Percentiles rank a stretch among this genome's conserved stretches.
phyloP scores from a whole-genome alignment of 2,329 filamentous ascomycete genomes.

The Alternaria angustiovoidea region DNA sequence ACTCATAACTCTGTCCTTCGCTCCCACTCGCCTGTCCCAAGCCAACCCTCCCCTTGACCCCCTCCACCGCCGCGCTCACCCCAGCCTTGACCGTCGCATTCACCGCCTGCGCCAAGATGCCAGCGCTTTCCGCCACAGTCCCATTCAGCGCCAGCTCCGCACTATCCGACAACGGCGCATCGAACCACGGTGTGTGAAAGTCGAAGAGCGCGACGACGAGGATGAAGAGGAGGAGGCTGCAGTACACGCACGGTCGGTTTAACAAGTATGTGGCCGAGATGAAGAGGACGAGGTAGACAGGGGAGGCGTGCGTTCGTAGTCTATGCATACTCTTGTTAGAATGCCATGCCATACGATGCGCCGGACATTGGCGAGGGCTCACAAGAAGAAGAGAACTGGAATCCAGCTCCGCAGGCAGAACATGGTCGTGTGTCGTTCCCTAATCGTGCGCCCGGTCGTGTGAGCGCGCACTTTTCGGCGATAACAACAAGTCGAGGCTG shows the following conservation, averaged over 20 bases:
- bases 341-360: slow-evolving; percentile 7
- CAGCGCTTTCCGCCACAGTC: slow-evolving; percentile 63
- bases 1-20: slow-evolving; percentile 75
- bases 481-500: background rate
- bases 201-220: slow-evolving; percentile 97
- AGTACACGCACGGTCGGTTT: slow-evolving; percentile 97
- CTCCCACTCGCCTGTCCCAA: slow-evolving; percentile 58
- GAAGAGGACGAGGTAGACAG: slow-evolving; percentile 61
- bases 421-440: slow-evolving; percentile 54
- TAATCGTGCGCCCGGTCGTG: background rate
- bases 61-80: slow-evolving; percentile 39
- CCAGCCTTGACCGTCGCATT: slow-evolving; percentile 57
- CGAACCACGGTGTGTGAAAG: slow-evolving; percentile 90
- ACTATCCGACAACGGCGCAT: slow-evolving; percentile 66
- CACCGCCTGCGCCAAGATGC: slow-evolving; percentile 71
- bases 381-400: slow-evolving; percentile 62
- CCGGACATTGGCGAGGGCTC: slow-evolving; percentile 11
- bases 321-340: slow-evolving; percentile 8
- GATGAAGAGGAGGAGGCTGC: slow-evolving; percentile 92
- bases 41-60: slow-evolving; percentile 35
- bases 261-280: slow-evolving; percentile 93
- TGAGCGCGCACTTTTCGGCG: slow-evolving; percentile 1
- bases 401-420: slow-evolving; percentile 71
- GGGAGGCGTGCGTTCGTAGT: slow-evolving; percentile 57
- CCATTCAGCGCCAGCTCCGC: slow-evolving; percentile 43